These are phyloP conservation scores for Naganishia albida DNA, from an alignment of 1,284 basidiomycete species.

Conservation along the genomic window DNA sequence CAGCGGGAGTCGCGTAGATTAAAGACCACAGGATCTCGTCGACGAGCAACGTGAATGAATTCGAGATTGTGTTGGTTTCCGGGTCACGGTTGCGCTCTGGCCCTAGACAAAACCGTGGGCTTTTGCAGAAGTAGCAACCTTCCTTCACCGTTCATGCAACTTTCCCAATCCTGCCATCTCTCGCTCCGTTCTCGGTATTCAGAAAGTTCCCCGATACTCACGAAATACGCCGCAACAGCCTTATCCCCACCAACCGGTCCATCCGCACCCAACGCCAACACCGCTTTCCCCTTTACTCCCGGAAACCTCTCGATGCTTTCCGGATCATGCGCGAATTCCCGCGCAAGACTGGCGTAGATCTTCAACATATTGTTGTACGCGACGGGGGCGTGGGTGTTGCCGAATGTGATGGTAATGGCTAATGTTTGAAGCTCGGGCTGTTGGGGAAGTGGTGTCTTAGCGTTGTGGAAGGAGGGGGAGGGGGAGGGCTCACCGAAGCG, in stretches of 20 bases:
- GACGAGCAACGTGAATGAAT: no score
- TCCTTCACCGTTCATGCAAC: no score
- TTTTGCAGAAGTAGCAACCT: no score
- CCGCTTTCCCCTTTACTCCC: conserved; percentile 60
- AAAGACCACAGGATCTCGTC: no score
- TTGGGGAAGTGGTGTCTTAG: conserved; percentile 28
- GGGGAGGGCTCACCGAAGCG: conserved; percentile 40
- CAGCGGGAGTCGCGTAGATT: not conserved
- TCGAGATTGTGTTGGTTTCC: no score
- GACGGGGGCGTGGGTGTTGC: conserved; percentile 66
- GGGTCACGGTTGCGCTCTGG: no score
- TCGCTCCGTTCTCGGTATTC: no score
- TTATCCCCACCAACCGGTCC: conserved; percentile 73
- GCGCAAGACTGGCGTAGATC: conserved; percentile 69
- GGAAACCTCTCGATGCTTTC: conserved; percentile 63
- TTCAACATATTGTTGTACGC: conserved; percentile 69
- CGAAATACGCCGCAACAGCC: conserved; percentile 82
- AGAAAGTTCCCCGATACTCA: conserved; percentile 37
- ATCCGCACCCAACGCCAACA: conserved; percentile 68
- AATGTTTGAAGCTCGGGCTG: conserved; percentile 64
- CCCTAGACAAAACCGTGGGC: no score
- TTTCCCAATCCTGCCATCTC: no score
- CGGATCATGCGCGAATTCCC: conserved; percentile 66
- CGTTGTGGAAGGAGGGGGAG: conserved; percentile 19
- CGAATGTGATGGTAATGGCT: conserved; percentile 74